Evolutionary conservation across 768 basidiomycete genomes (phyloP), one percentile per base, ranked within the genome.

Genomic region (Trametes cingulata): DNA sequence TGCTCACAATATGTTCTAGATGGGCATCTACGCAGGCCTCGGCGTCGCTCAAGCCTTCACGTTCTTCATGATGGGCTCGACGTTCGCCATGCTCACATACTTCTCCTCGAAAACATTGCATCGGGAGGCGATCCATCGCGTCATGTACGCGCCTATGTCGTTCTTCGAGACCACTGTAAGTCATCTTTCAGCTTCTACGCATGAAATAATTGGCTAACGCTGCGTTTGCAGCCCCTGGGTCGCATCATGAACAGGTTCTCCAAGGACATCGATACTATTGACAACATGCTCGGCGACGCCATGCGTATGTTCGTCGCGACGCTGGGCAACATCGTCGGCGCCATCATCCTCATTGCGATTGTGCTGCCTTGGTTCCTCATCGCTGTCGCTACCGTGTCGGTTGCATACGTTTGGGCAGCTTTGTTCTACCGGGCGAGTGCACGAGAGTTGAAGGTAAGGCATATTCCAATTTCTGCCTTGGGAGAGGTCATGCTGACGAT

Each of bases 171-270:
- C 87, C 1, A 91, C 90, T 6, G 86, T 87, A 67, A 66, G 78
- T 24, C 24, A n/a, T n/a, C n/a, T n/a, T n/a, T n/a, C n/a, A n/a
- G n/a, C n/a, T n/a, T n/a, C n/a, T n/a, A n/a, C n/a, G n/a, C n/a
- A n/a, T n/a, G n/a, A n/a, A n/a, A n/a, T n/a, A n/a, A n/a, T n/a
- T n/a, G n/a, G n/a, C n/a, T n/a, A n/a, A 2, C 12, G 22, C 42
- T n/a, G 10, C 50, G 6, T 27, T 6, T 19, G n/a, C 43, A 63
- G 80, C 91, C 91, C 6, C 79, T 91, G 20, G 94, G 94, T 15
- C 85, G 92, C 12, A 91, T 97, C 62, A 88, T 93, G 84, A 94
- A 94, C 71, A 85, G 93, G 15, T 93, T 97, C 71, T 86, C 91
- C 0, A 93, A 93, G 77, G 89, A 92, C 70, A 83, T 91, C 50